Evolutionary conservation across 2,329 filamentous ascomycete genomes (phyloP), one percentile per base, ranked within the genome.

Genomic region (Alternaria sp.): DNA sequence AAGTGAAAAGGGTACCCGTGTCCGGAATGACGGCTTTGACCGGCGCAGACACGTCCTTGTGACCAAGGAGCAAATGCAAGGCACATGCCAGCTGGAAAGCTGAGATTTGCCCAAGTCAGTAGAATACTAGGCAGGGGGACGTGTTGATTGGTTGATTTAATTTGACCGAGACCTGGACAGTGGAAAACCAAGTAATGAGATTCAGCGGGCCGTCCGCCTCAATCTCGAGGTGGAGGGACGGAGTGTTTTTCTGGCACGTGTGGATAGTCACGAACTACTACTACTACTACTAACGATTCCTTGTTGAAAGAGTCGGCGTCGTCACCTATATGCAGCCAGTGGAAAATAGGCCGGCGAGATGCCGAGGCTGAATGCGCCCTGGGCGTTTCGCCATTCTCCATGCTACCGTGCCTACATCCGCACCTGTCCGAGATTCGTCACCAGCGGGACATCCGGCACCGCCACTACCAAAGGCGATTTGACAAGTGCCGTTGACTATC

Each of bases 41-140:
- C 67, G 67, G 66, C 68, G 59, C 56, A 60, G 60, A 49, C 55
- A 52, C 50, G 70, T 72, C 73, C n/a, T 71, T 72, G 69, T 77
- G 74, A 76, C 69, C 65, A 62, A 53, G 41, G 52, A 65, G 59
- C 67, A 60, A 50, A 57, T 72, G 72, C 72, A 75, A 75, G 72
- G 73, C 69, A 76, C 72, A 58, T 54, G 53, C 56, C 63, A 68
- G 62, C 63, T 63, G 64, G 56, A 46, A 63, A 36, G 39, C 54
- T 54, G 54, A 51, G 48, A 57, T 61, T 56, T 45, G 41, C 40
- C 33, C 37, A 53, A 33, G 34, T 23, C 13, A 60, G 44, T 48
- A 51, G 57, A 59, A 64, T 60, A 51, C 58, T 46, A 53, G 54
- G 46, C 42, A 49, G 39, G 26, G 26, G 33, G 29, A 34, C 42